phyloP scores from a whole-genome alignment of 73 alveolate genomes.

The Stentor roeselii region DNA sequence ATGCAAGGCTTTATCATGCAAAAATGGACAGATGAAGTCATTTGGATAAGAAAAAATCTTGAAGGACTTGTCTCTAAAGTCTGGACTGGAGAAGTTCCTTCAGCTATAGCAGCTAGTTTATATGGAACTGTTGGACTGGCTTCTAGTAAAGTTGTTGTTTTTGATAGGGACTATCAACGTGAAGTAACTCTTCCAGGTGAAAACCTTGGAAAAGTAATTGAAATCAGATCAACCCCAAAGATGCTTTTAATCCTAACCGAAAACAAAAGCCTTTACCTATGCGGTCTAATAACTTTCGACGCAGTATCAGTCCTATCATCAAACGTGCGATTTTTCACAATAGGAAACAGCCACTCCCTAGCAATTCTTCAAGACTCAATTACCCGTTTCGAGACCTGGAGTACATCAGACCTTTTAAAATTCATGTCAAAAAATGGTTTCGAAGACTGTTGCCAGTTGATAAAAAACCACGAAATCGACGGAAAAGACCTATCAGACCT shows the following conservation, averaged over 20 bases:
- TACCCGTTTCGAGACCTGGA: neutral
- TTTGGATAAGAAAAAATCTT: neutral
- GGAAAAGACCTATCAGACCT: slow-evolving; percentile 18
- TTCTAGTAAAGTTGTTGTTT: neutral
- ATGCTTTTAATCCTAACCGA: neutral
- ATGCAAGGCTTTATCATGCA: neutral
- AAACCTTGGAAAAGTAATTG: neutral
- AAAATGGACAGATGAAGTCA: neutral
- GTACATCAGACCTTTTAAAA: neutral
- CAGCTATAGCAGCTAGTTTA: neutral
- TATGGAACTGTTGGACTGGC: neutral
- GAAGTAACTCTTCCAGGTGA: neutral
- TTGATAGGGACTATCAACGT: neutral
- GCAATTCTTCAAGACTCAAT: neutral
- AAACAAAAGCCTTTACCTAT: neutral
- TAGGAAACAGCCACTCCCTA: neutral
- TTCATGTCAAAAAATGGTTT: slow-evolving; percentile 10
- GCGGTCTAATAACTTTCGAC: neutral
- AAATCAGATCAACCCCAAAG: neutral
- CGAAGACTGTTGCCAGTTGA: slow-evolving; percentile 22
- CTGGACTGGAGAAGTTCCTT: neutral
- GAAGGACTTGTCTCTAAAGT: neutral
- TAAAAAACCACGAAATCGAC: neutral
- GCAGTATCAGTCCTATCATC: neutral
- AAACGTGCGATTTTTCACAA: neutral